These are phyloP conservation scores for Barbarea vulgaris DNA, from an alignment of 345 rosid genomes.

Conservation along the genomic window DNA sequence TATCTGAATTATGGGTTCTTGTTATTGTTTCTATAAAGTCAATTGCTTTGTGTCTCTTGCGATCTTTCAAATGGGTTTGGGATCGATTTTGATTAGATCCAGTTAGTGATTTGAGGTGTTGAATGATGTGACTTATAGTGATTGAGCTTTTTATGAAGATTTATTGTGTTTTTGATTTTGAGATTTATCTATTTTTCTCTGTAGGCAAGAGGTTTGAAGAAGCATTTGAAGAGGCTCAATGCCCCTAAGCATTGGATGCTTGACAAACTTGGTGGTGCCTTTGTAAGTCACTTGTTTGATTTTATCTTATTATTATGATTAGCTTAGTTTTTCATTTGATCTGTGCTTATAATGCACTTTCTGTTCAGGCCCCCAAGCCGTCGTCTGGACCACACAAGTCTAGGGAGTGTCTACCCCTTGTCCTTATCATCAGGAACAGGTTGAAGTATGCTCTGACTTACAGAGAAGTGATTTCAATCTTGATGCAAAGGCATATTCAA, in stretches of 20 bases:
- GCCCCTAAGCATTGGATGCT: conserved; percentile 88
- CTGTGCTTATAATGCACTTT: background rate
- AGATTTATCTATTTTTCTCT: background rate
- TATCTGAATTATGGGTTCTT: background rate
- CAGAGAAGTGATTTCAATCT: conserved; percentile 61
- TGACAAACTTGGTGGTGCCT: conserved; percentile 73
- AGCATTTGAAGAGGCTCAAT: conserved; percentile 83
- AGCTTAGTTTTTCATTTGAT: background rate
- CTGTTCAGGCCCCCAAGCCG: conserved; percentile 61
- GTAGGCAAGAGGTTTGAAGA: conserved; percentile 86
- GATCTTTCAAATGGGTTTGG: background rate
- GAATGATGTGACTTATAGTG: background rate
- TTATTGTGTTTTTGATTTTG: background rate
- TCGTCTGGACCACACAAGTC: conserved; percentile 84
- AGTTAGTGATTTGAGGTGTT: background rate
- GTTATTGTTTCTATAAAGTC: background rate
- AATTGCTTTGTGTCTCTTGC: background rate
- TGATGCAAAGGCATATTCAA: conserved; percentile 74
- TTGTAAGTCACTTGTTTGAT: conserved; percentile 47
- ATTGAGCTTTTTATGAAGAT: background rate
- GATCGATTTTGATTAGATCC: background rate
- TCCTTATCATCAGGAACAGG: conserved; percentile 63
- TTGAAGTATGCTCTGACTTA: conserved; percentile 64
- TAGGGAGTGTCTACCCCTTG: conserved; percentile 66
- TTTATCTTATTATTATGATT: background rate